Conservation (phyloP, 2,329 filamentous ascomycete species). For the Claviceps capensis region DNA sequence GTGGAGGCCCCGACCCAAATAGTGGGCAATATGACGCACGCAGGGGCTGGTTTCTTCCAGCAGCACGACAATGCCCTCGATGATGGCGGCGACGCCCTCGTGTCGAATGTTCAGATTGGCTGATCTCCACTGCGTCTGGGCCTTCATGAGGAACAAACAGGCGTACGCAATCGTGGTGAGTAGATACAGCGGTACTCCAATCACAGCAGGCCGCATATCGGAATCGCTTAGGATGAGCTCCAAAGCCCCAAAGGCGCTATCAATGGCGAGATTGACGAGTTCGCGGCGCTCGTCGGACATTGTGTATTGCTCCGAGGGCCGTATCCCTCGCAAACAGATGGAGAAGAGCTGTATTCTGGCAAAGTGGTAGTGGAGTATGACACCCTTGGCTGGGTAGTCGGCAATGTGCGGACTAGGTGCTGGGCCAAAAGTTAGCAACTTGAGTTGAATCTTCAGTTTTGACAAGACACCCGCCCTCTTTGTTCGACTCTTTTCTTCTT, state of each 20-base stretch:
- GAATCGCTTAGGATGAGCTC: constrained; percentile 16
- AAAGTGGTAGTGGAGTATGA: constrained; percentile 35
- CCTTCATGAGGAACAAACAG: constrained; percentile 19
- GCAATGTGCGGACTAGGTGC: constrained; percentile 31
- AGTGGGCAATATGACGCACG: constrained; percentile 17
- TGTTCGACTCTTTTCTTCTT: neutral
- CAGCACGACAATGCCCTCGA: constrained; percentile 14
- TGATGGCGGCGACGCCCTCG: constrained; percentile 16
- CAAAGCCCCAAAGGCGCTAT: constrained; percentile 18
- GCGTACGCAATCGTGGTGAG: constrained; percentile 20
- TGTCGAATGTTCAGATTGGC: constrained; percentile 16
- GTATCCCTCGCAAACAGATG: constrained; percentile 27
- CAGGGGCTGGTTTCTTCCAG: constrained; percentile 14
- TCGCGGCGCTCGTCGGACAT: constrained; percentile 31
- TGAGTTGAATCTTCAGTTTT: neutral
- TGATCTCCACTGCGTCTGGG: constrained; percentile 16
- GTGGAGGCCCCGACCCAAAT: constrained; percentile 16
- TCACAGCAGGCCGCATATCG: constrained; percentile 17
- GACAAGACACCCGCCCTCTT: neutral
- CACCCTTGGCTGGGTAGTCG: constrained; percentile 34
- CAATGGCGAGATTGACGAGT: constrained; percentile 27
- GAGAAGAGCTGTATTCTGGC: constrained; percentile 36
- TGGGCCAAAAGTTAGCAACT: constrained; percentile 9
- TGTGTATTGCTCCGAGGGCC: constrained; percentile 20
- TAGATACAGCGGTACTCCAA: constrained; percentile 19